Evolutionary conservation across 2,329 filamentous ascomycete genomes (phyloP), one percentile per base, ranked within the genome.

Genomic region (Fusarium sp.): DNA sequence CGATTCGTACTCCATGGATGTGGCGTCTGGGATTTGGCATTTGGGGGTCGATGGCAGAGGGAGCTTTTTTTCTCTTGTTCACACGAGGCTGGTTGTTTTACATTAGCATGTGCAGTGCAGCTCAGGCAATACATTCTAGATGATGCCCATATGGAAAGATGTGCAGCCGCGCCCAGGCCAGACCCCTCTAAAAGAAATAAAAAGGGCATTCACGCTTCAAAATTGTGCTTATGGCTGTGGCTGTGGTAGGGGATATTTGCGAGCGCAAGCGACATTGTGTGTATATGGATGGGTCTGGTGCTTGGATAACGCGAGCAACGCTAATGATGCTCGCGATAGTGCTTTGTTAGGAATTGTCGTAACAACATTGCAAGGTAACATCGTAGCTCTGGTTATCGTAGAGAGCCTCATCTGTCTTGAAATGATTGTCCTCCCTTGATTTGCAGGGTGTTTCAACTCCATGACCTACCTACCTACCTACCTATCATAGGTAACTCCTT

Each of bases 21-120:
- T 73, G 78, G 78, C 79, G 78, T 80, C 76, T 76, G 75, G 77
- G 77, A 74, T 77, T 70, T 73, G 75, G 74, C 72, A 77, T 76
- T 75, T 71, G 72, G 74, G 56, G 68, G 70, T 71, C 63, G 65
- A 66, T 72, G 72, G 74, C 67, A 72, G 68, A 72, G 70, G 69
- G 69, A 70, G 55, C 50, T 71, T 66, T 69, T 69, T 71, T 65
- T 70, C 69, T 70, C 63, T 72, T 72, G 71, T 74, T 72, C 69
- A 69, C 64, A 69, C 66, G 61, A 73, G 72, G 71, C 69, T 71
- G 73, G 70, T 74, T 76, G 72, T 75, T 77, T 73, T 76, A 73
- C 68, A 72, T 68, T 76, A 77, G 77, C 73, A 77, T 74, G 69
- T 71, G 68, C 71, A 71, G 69, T 71, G 68, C 71, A 71, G 70